Percentiles rank a stretch among this genome's conserved stretches.
Conservation (phyloP, 352 stramenopile genomes). For the Phytophthora fragariaefolia region DNA sequence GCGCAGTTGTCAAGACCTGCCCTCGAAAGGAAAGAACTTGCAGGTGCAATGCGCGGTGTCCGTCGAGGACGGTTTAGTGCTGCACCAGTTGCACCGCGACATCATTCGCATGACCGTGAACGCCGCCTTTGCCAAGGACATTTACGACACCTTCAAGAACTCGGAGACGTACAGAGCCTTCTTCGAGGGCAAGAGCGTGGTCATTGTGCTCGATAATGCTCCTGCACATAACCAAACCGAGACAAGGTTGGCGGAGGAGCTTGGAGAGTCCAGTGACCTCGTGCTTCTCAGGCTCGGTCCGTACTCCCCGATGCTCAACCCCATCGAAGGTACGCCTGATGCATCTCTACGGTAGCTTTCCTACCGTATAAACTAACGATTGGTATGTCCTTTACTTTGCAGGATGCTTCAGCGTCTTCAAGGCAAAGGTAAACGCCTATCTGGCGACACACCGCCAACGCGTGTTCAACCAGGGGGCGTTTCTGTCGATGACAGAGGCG, state of each 20-base stretch:
- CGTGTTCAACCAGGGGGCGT: neutral
- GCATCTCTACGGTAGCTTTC: too few species aligned
- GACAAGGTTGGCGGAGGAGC: neutral
- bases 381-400: too few species aligned
- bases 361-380: too few species aligned
- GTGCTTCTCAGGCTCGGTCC: neutral
- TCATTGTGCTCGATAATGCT: neutral
- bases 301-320: neutral
- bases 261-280: neutral
- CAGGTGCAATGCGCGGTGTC: neutral
- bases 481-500: neutral
- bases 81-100: neutral
- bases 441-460: neutral
- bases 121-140: neutral
- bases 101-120: neutral
- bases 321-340: neutral
- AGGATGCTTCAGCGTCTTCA: neutral
- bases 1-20: neutral
- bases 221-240: neutral
- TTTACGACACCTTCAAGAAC: neutral
- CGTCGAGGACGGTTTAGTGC: neutral
- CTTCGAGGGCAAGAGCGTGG: neutral
- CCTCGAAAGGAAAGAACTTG: neutral
- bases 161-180: neutral
- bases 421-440: slow-evolving; percentile 1